Base-by-base conservation (phyloP, 2,329 filamentous ascomycete genomes). In the Fusarium sublunatum region DNA sequence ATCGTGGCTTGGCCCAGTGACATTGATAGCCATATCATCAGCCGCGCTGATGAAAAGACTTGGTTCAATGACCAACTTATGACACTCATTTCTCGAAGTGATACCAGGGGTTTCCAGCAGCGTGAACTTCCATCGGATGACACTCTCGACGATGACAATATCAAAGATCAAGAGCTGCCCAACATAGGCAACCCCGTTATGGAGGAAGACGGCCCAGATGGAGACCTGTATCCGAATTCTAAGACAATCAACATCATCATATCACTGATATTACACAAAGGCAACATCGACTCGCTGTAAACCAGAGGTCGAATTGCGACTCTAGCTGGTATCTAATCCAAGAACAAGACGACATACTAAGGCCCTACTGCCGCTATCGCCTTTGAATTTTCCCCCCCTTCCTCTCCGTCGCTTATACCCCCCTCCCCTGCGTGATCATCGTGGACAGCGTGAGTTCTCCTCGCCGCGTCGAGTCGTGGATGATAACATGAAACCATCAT, bases 291-390 rank as follows among this genome's bases (percentile, higher is more conserved):
- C 53, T 53, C 53, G 53, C 53, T 57, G 53, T 53, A 58, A 55
- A 61, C 60, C 59, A 61, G 58, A 51, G 54, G 61, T 64, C 61
- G 58, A 58, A 63, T 69, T 69, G 48, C 57, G 60, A 62, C 65
- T 65, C 66, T 69, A 70, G 38, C 66, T 67, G 69, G 69, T 59
- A 65, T 70, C 68, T 70, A 67, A 61, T 61, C 61, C 60, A 68
- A 65, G 36, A 67, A 55, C 31, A 50, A 34, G 31, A 54, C 51
- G 42, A 55, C 35, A 47, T 53, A 48, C 36, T 40, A 43, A 55
- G 35, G 53, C 38, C 47, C 50, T 47, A 53, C 63, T 56, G 54
- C 39, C 55, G 50, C 50, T 44, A 35, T 57, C 46, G 44, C 46
- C 60, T 67, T 60, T 25, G 29, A 19, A 15, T 45, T 52, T 51